Conservation (phyloP, 1,139 yeast species). For the Protomyces pachydermus region DNA sequence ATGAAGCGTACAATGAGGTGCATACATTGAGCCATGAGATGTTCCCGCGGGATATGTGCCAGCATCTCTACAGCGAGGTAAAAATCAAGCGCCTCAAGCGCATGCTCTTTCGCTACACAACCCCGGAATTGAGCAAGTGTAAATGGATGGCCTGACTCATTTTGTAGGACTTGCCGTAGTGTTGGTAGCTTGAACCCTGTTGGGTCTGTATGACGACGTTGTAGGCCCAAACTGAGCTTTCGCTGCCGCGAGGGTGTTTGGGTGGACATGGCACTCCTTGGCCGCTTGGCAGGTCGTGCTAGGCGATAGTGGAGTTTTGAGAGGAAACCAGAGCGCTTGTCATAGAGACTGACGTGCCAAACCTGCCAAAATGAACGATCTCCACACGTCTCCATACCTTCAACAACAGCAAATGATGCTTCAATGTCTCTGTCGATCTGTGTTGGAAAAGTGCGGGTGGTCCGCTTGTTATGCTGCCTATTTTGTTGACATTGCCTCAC, state of each 20-base stretch:
- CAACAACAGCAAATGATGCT: no score
- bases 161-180: not conserved
- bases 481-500: not conserved
- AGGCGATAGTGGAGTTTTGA: no score
- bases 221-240: not conserved
- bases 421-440: not conserved
- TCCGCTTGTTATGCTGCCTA: not conserved
- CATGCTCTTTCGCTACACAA: not conserved
- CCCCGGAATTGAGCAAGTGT: not conserved
- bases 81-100: not conserved
- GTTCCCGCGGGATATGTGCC: not conserved
- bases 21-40: not conserved
- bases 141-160: not conserved
- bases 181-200: not conserved
- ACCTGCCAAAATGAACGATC: no score
- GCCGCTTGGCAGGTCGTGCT: no score
- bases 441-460: not conserved
- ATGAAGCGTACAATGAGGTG: not conserved
- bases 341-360: no score
- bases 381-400: no score
- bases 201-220: not conserved
- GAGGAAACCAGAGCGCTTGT: no score
- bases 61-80: not conserved
- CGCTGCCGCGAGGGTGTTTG: no score
- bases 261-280: no score